Percentiles rank a stretch among this genome's conserved stretches.
Evolutionary conservation across 495 filamentous ascomycete genomes (phyloP).

Genomic region (Hamigera avellanea): DNA sequence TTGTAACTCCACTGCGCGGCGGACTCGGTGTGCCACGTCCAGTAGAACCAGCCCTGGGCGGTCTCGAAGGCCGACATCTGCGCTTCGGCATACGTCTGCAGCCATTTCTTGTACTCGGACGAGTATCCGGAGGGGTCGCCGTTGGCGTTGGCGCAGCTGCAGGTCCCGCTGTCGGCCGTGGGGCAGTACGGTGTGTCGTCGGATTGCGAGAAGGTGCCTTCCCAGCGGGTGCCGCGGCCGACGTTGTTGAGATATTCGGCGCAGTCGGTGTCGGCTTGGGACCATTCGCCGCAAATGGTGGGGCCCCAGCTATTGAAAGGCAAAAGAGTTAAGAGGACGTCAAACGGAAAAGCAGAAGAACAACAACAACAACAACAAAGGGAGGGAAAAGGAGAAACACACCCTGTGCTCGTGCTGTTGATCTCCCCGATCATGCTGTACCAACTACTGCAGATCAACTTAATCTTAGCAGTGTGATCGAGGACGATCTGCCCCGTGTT

Average conservation of each 20-base stretch:
- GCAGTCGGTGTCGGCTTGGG: constrained; percentile 96
- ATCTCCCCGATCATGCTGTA: constrained; percentile 59
- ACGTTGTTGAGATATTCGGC: constrained; percentile 81
- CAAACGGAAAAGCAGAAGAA: neutral
- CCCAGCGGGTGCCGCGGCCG: constrained; percentile 79
- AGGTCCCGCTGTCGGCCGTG: constrained; percentile 40
- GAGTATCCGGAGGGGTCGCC: constrained; percentile 57
- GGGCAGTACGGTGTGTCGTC: constrained; percentile 63
- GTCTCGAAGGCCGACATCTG: constrained; percentile 90
- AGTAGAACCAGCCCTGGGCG: constrained; percentile 97
- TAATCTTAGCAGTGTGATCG: constrained; percentile 63
- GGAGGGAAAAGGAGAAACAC: constrained; percentile 7
- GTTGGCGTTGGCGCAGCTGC: constrained; percentile 67
- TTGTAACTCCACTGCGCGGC: constrained; percentile 93
- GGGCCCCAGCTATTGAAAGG: constrained; percentile 58
- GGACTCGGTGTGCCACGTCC: constrained; percentile 77
- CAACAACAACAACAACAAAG: neutral
- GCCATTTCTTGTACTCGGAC: constrained; percentile 68
- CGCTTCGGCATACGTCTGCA: constrained; percentile 83
- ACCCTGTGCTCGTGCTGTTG: constrained; percentile 62
- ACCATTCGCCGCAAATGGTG: constrained; percentile 97
- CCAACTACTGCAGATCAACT: constrained; percentile 83
- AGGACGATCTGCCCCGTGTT: constrained; percentile 61
- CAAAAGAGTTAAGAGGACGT: neutral
- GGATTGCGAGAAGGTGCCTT: constrained; percentile 58